Percentiles rank a stretch among this genome's conserved stretches.
phyloP scores from a whole-genome alignment of 2,329 filamentous ascomycete species.

The Cytospora piceicola region DNA sequence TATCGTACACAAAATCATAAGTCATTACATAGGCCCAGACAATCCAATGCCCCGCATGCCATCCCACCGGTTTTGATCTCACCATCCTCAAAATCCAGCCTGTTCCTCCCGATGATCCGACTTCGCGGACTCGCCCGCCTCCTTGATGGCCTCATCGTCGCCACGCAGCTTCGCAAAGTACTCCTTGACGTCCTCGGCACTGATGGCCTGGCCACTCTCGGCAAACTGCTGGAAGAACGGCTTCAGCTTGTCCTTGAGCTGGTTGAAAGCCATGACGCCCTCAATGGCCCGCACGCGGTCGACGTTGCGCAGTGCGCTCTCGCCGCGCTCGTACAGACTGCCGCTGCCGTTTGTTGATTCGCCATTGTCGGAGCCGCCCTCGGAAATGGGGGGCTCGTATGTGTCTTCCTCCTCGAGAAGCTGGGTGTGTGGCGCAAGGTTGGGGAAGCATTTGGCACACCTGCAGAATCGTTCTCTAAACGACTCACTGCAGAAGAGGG shows the following conservation, averaged over 20 bases:
- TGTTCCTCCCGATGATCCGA: constrained; percentile 53
- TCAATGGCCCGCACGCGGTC: constrained; percentile 93
- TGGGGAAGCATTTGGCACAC: constrained; percentile 78
- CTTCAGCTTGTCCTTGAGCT: constrained; percentile 94
- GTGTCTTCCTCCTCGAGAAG: constrained; percentile 92
- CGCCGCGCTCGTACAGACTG: constrained; percentile 86
- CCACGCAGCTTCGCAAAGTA: constrained; percentile 95
- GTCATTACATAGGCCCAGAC: constrained; percentile 7
- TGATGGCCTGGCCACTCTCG: constrained; percentile 83
- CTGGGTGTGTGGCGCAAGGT: constrained; percentile 72
- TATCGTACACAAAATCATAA: constrained; percentile 27
- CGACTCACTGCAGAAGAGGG: constrained; percentile 77
- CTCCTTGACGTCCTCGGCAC: constrained; percentile 92
- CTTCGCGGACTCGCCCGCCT: constrained; percentile 60
- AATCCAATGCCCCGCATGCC: background rate
- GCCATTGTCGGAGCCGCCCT: constrained; percentile 59
- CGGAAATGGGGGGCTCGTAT: constrained; percentile 89
- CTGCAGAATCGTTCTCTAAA: constrained; percentile 85
- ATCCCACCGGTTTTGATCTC: background rate
- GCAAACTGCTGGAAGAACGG: constrained; percentile 93
- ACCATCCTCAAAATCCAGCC: constrained; percentile 50
- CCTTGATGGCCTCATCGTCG: constrained; percentile 74
- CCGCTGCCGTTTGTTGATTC: constrained; percentile 71
- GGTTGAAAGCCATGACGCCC: constrained; percentile 97
- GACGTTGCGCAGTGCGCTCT: constrained; percentile 87